Evolutionary conservation across 83 land plant genomes (phyloP), one percentile per base, ranked within the genome.

Genomic region (Larix sibirica): DNA sequence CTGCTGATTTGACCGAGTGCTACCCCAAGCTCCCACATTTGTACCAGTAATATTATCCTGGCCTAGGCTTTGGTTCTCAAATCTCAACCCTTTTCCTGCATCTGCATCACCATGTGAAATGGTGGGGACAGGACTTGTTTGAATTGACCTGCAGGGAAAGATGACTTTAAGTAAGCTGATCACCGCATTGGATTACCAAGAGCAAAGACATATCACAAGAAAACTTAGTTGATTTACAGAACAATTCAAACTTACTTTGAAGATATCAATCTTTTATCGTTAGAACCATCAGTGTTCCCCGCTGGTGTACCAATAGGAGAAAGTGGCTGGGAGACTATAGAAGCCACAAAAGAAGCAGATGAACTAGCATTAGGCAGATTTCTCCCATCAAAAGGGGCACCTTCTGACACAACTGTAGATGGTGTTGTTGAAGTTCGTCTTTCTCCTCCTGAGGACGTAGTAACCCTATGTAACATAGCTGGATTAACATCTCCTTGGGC

Each of bases 221-320:
- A 13, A 74, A 76, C 50, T 78, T 24, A 17, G 42, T 18, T 9
- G 2, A 73, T 40, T 40, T 40, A n/a, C 14, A 73, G 21, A 73
- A 73, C 23, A 40, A 42, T 73, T n/a, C 7, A 18, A 13, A 80
- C 85, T 82, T 85, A 94, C 96, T 85, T 94, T 40, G 64, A 61
- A 74, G 73, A 64, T 54, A 80, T 85, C 23, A 87, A 83, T 80
- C 85, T 84, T 77, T 38, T 83, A 80, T 86, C 90, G 77, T 84
- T 65, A 60, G 81, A 87, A 54, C 81, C 75, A 80, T 91, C 91
- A 68, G 63, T 31, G 69, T 83, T 82, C 38, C 68, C 66, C 17
- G 90, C 61, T 23, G 97, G 95, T 20, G 93, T 89, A 10, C 95
- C 97, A 83, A 92, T 90, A 31, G 95, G 92, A 54, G 92, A 85